Evolutionary conservation across 768 basidiomycete genomes (phyloP).

Genomic region (Auriculariales sp.): DNA sequence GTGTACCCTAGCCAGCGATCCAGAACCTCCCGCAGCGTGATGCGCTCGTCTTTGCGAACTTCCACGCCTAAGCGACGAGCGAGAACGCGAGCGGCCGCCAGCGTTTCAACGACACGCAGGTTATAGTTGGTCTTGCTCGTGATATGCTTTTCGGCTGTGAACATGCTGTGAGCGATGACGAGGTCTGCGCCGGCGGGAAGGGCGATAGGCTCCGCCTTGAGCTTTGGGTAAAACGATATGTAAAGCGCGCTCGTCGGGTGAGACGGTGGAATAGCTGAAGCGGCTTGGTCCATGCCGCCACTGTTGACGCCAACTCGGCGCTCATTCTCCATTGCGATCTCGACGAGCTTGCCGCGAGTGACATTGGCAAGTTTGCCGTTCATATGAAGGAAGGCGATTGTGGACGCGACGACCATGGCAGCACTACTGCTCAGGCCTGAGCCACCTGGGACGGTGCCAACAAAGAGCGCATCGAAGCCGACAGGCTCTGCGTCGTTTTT

Average conservation of each 20-base stretch:
- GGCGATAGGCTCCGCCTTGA: constrained; percentile 50
- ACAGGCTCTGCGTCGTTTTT: constrained; percentile 22
- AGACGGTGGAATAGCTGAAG: constrained; percentile 52
- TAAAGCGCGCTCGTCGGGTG: constrained; percentile 56
- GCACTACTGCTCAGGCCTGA: constrained; percentile 80
- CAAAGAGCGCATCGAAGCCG: constrained; percentile 60
- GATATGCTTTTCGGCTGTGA: constrained; percentile 65
- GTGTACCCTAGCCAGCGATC: constrained; percentile 33
- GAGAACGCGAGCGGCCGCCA: constrained; percentile 64
- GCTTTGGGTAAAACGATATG: constrained; percentile 66
- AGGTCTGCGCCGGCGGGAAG: constrained; percentile 47
- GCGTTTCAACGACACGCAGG: constrained; percentile 81
- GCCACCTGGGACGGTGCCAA: constrained; percentile 74
- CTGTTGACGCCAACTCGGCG: constrained; percentile 71
- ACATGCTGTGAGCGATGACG: constrained; percentile 72
- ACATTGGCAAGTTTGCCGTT: constrained; percentile 46
- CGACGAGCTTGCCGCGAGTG: constrained; percentile 58
- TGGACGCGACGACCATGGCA: constrained; percentile 81
- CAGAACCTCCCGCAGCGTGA: constrained; percentile 56
- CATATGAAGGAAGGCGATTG: constrained; percentile 63
- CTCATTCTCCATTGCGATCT: constrained; percentile 74
- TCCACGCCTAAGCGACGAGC: constrained; percentile 39
- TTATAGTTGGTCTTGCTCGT: constrained; percentile 73
- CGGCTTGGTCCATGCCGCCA: constrained; percentile 86
- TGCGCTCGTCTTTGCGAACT: constrained; percentile 30